Conservation (phyloP, 2,329 filamentous ascomycete species). For the Pseudovirgaria hyperparasitica region DNA sequence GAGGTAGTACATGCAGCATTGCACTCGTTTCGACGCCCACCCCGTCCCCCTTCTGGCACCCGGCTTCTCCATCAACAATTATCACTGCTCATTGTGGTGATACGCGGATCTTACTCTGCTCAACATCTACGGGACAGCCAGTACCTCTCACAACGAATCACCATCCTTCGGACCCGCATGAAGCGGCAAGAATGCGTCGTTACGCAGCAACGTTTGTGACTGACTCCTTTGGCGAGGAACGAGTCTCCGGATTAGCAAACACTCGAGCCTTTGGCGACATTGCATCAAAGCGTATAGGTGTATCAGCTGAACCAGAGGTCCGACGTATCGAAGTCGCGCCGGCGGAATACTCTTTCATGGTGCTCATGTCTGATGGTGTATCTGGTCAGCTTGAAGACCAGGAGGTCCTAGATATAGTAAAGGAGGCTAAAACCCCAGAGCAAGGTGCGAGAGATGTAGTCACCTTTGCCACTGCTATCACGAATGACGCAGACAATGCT, state of each 20-base stretch:
- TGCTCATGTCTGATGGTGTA: conserved; percentile 80
- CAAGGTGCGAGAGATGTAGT: conserved; percentile 70
- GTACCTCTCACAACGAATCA: conserved; percentile 81
- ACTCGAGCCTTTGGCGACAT: conserved; percentile 92
- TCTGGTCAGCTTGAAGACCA: conserved; percentile 79
- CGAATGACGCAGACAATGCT: conserved; percentile 48
- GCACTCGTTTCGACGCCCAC: conserved; percentile 87
- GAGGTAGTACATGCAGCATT: conserved; percentile 83
- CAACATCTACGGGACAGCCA: conserved; percentile 68
- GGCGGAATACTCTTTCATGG: conserved; percentile 79
- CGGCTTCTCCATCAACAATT: conserved; percentile 68
- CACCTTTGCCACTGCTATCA: conserved; percentile 76
- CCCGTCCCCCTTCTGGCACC: conserved; percentile 90
- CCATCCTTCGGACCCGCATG: conserved; percentile 76
- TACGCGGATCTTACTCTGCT: conserved; percentile 79
- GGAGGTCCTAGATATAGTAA: conserved; percentile 91
- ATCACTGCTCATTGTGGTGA: conserved; percentile 88
- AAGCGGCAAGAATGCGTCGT: conserved; percentile 70
- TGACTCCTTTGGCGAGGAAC: conserved; percentile 94
- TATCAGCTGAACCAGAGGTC: conserved; percentile 87
- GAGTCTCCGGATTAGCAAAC: conserved; percentile 86
- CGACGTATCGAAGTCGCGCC: conserved; percentile 65
- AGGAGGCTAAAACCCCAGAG: conserved; percentile 85
- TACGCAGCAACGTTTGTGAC: conserved; percentile 82
- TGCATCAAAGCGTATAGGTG: conserved; percentile 78